Evolutionary conservation across 805 yeast genomes (phyloP).

Genomic region (Groenewaldozyma tartarivorans): DNA sequence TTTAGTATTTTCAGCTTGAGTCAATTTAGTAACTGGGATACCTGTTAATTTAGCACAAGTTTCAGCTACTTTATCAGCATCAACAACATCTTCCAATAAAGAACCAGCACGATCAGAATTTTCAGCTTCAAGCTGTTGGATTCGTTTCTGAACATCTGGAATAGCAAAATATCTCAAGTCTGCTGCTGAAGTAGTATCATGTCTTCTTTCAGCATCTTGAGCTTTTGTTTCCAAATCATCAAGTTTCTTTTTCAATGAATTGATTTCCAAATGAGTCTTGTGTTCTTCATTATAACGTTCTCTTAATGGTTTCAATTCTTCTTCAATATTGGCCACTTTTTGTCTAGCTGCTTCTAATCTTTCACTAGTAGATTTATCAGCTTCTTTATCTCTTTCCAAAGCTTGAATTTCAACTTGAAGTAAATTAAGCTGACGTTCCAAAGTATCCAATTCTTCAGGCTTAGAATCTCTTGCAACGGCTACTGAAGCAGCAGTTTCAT

Average conservation of each 20-base stretch:
- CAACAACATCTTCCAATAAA: conserved; percentile 82
- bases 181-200: conserved; percentile 89
- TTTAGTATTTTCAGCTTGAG: conserved; percentile 91
- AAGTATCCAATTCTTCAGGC: conserved; percentile 90
- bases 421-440: conserved; percentile 86
- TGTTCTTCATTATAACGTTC: conserved; percentile 82
- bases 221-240: conserved; percentile 93
- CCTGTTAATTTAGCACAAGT: conserved; percentile 96
- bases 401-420: conserved; percentile 95
- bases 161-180: conserved; percentile 95
- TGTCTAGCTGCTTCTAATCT: conserved; percentile 72
- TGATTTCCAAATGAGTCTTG: conserved; percentile 83
- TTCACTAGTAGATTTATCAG: conserved; percentile 75
- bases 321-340: conserved; percentile 74
- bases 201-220: conserved; percentile 92
- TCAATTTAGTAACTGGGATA: conserved; percentile 87
- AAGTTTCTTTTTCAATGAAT: conserved; percentile 77
- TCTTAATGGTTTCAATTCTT: conserved; percentile 73
- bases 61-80: conserved; percentile 87
- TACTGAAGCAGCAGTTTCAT: conserved; percentile 93
- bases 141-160: conserved; percentile 77
- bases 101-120: conserved; percentile 58
- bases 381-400: conserved; percentile 86
- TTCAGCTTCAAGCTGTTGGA: conserved; percentile 65
- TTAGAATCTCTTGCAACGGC: conserved; percentile 97